phyloP scores from a whole-genome alignment of 306 rosid genomes.

The Quercus aquifolioides region DNA sequence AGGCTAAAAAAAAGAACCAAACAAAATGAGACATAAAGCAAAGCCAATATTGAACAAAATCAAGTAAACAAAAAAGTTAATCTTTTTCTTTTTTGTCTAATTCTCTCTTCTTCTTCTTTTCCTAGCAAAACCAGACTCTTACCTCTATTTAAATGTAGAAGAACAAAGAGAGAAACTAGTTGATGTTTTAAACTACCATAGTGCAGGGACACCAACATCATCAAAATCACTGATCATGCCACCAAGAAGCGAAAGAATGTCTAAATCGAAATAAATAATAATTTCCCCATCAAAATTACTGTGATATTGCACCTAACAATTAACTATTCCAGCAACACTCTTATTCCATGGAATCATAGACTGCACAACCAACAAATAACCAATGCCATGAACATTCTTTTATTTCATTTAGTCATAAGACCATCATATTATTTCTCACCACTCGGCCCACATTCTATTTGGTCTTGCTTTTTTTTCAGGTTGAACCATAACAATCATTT shows the following conservation, averaged over 20 bases:
- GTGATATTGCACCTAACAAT: background rate
- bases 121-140: background rate
- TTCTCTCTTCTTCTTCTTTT: background rate
- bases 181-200: background rate
- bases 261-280: background rate
- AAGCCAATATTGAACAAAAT: no score
- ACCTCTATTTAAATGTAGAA: background rate
- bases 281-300: background rate
- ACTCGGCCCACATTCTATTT: background rate
- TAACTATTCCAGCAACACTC: background rate
- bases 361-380: no score
- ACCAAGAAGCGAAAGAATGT: background rate
- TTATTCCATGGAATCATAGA: no score
- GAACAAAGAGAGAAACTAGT: background rate
- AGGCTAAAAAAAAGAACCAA: no score
- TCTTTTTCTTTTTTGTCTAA: background rate
- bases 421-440: background rate
- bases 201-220: no score
- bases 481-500: background rate
- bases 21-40: no score
- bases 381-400: background rate
- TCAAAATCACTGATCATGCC: no score
- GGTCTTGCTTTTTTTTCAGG: background rate
- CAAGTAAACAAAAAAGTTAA: no score
- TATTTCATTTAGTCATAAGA: background rate